Evolutionary conservation across 768 basidiomycete genomes (phyloP), one percentile per base, ranked within the genome.

Genomic region (Tephrocybe sp.): DNA sequence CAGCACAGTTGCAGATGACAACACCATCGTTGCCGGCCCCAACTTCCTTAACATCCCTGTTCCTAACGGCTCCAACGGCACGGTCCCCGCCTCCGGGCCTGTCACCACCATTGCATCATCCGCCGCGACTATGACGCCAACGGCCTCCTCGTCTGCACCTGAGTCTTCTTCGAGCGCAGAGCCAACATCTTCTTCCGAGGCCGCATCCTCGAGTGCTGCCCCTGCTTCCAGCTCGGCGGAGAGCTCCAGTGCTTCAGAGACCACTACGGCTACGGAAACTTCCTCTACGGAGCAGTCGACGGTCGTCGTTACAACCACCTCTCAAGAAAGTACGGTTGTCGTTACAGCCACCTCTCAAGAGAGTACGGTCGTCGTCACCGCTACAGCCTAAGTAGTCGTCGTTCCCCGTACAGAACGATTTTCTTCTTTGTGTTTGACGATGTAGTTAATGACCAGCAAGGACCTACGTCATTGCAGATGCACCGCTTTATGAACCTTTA

Each of bases 21-120:
- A 39, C 25, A 58, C 32, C 12, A 47, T 46, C 8, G 44, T 55
- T 16, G 57, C 57, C 5, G 57, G 57, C 7, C 57, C 57, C 9
- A 32, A 47, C 6, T 31, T 47, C 25, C 24, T 58, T 2, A 50
- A 51, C 9, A 42, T 58, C 15, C 44, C 53, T 5, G 34, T 39
- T 4, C 28, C 38, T 6, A 55, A 55, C 22, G 47, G 46, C 21
- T 41, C 53, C 1, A 47, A 31, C 12, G 35, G 27, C 3, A 51
- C 51, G 12, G 41, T 49, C 2, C 46, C 44, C 1, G 36, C 41
- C 22, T 27, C 35, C 28, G 39, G 36, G 4, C 44, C 56, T 15
- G 12, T 28, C 8, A 51, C 52, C 3, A 44, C 46, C 5, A 7
- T 44, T 9, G 49, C 31, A 22, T 39, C 53, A 15, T 45, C 49